These are phyloP conservation scores for Colletotrichum gloeosporioides DNA, from an alignment of 2,329 filamentous ascomycete species.

Conservation along the genomic window DNA sequence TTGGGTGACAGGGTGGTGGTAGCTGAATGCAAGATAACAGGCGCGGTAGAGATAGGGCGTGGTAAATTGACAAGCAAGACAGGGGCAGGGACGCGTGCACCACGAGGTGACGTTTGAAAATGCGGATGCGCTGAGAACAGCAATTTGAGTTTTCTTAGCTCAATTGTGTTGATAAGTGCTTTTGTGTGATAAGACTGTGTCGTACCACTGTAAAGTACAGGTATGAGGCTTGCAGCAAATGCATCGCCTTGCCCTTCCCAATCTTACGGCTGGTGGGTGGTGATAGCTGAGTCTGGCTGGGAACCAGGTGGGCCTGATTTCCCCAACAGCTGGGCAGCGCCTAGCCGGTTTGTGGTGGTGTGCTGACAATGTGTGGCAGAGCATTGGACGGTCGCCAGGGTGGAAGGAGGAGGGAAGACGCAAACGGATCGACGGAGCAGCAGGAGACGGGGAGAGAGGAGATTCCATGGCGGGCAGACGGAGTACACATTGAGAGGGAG, in stretches of 20 bases:
- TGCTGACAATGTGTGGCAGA: slow-evolving; percentile 13
- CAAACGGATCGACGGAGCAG: background rate
- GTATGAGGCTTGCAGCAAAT: background rate
- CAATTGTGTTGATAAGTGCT: background rate
- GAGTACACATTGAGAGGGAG: background rate
- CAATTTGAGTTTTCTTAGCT: background rate
- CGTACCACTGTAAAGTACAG: slow-evolving; percentile 10
- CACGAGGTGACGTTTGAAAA: background rate
- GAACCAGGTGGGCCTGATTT: background rate
- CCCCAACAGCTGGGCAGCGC: background rate
- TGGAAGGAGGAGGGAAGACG: background rate
- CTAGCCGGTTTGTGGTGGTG: background rate
- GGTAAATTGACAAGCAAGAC: background rate
- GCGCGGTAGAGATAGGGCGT: background rate
- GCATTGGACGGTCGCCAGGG: slow-evolving; percentile 8
- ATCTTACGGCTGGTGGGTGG: background rate
- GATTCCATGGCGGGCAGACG: background rate
- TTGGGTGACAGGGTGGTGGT: background rate
- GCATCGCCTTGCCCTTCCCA: background rate
- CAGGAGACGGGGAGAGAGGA: background rate
- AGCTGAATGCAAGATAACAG: slow-evolving; percentile 13
- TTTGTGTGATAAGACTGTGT: slow-evolving; percentile 1
- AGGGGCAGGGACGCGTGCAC: background rate
- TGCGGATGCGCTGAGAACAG: background rate
- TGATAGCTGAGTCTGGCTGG: slow-evolving; percentile 1